phyloP scores from a whole-genome alignment of 2,329 filamentous ascomycete species.

The Colletotrichum sp. region DNA sequence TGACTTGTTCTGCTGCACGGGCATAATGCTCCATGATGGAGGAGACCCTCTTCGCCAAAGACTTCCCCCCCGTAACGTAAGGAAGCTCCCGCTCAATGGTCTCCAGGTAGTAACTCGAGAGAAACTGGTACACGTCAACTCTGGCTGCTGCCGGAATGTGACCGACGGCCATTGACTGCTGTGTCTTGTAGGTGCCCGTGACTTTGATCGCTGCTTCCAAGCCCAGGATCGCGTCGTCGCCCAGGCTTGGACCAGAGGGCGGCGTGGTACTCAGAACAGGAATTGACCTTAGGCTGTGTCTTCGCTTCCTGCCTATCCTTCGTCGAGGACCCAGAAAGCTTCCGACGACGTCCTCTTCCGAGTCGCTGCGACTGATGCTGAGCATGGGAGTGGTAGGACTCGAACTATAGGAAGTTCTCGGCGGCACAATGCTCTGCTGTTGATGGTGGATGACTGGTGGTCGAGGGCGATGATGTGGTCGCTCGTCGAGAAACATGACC shows the following conservation, averaged over 20 bases:
- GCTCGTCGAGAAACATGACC: constrained; percentile 66
- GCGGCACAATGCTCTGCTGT: constrained; percentile 33
- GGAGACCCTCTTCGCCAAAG: constrained; percentile 52
- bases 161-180: constrained; percentile 68
- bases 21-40: constrained; percentile 62
- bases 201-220: constrained; percentile 64
- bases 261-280: constrained; percentile 57
- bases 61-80: constrained; percentile 33
- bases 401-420: constrained; percentile 50
- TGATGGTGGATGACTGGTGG: constrained; percentile 39
- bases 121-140: constrained; percentile 59
- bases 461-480: constrained; percentile 50
- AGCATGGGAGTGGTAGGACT: constrained; percentile 55
- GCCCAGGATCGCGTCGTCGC: constrained; percentile 51
- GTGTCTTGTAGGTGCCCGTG: constrained; percentile 61
- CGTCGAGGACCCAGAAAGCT: constrained; percentile 60
- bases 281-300: constrained; percentile 37
- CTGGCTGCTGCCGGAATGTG: constrained; percentile 57
- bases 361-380: constrained; percentile 66
- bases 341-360: constrained; percentile 67
- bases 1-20: constrained; percentile 59
- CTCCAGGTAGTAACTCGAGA: constrained; percentile 62
- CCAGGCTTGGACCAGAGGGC: constrained; percentile 45
- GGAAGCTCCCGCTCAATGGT: constrained; percentile 56
- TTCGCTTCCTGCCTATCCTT: constrained; percentile 43